These are phyloP conservation scores for Linaria vulgaris DNA, from an alignment of 257 asterid species.

Conservation along the genomic window DNA sequence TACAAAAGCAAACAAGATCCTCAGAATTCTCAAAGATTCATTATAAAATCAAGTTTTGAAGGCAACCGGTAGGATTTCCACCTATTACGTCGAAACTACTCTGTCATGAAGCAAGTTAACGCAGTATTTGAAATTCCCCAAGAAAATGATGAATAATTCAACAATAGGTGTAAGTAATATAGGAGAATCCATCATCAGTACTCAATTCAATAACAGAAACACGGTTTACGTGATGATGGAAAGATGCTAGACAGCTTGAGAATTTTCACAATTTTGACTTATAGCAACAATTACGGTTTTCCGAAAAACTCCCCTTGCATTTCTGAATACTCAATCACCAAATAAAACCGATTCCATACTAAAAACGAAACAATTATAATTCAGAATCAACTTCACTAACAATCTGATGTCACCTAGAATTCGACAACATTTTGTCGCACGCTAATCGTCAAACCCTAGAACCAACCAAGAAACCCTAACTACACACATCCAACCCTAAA, in stretches of 20 bases:
- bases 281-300: background rate
- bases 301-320: background rate
- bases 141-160: background rate
- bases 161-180: background rate
- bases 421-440: slow-evolving; percentile 10
- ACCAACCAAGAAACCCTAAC: slow-evolving; percentile 35
- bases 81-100: background rate
- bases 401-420: background rate
- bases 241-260: background rate
- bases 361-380: background rate
- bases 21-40: slow-evolving; percentile 2
- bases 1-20: slow-evolving; percentile 1
- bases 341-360: background rate
- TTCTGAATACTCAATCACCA: slow-evolving; percentile 16
- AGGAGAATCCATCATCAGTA: background rate
- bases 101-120: background rate
- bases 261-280: background rate
- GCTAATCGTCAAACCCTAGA: slow-evolving; percentile 31
- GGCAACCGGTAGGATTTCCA: slow-evolving; percentile 1
- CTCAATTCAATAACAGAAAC: background rate
- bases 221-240: background rate
- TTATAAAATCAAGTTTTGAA: background rate
- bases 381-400: slow-evolving; percentile 6
- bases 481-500: background rate
- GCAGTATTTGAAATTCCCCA: background rate